Percentiles rank a stretch among this genome's conserved stretches.
Conservation (phyloP, 768 basidiomycete genomes). For the Amanita inopinata region DNA sequence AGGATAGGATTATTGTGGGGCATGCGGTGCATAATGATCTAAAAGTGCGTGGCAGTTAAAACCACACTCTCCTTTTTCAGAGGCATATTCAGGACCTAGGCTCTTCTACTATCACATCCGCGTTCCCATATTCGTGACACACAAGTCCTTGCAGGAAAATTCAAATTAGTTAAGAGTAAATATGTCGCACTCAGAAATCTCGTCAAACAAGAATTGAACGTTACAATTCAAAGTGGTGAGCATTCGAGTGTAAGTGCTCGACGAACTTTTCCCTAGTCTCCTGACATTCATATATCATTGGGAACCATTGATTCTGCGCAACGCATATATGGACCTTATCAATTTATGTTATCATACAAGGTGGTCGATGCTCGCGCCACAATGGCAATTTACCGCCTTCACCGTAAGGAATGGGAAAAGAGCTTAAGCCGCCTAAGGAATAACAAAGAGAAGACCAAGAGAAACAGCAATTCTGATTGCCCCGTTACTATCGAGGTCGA, state of each 20-base stretch:
- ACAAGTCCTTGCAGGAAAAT: conserved; percentile 49
- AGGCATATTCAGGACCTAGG: conserved; percentile 26
- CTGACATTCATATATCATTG: too few relatives aligned
- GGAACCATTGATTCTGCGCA: not conserved
- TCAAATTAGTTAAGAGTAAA: conserved; percentile 51
- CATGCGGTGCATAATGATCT: conserved; percentile 91
- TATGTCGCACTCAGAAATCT: conserved; percentile 73
- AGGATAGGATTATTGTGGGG: conserved; percentile 75
- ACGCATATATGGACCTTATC: not conserved
- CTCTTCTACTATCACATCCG: conserved; percentile 65
- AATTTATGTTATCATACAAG: conserved; percentile 39
- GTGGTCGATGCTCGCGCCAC: conserved; percentile 90
- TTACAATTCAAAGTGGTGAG: conserved; percentile 80
- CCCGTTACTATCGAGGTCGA: too few relatives aligned
- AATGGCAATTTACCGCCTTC: conserved; percentile 84
- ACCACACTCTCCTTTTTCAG: not conserved
- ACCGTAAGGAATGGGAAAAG: conserved; percentile 80
- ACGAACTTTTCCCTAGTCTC: too few relatives aligned
- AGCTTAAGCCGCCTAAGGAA: conserved; percentile 14
- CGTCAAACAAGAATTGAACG: conserved; percentile 66
- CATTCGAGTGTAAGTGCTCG: conserved; percentile 71
- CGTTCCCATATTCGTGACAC: conserved; percentile 58
- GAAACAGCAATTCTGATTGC: too few relatives aligned
- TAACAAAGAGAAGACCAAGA: not conserved
- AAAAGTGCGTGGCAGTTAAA: conserved; percentile 41